phyloP scores from a whole-genome alignment of 805 yeast species.

The Teunomyces stri region DNA sequence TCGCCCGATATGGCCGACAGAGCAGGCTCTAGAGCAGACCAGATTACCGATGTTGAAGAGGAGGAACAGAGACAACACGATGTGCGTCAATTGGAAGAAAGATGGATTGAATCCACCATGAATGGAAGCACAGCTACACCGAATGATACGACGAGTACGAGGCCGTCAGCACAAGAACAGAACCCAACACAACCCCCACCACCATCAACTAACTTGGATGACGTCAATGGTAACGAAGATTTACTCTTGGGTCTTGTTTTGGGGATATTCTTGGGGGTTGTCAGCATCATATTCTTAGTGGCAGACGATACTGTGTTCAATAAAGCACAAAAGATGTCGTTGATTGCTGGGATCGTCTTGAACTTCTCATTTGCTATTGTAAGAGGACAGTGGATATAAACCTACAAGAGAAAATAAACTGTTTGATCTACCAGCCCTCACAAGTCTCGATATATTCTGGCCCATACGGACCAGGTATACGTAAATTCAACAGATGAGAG shows the following conservation, averaged over 20 bases:
- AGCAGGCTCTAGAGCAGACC: slow-evolving; percentile 11
- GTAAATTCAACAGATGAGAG: slow-evolving; percentile 31
- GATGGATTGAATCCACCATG: slow-evolving; percentile 83
- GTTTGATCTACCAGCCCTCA: slow-evolving; percentile 52
- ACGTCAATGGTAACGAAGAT: slow-evolving; percentile 51
- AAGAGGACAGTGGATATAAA: slow-evolving; percentile 43
- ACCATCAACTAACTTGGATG: slow-evolving; percentile 28
- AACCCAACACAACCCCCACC: slow-evolving; percentile 13
- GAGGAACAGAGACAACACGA: slow-evolving; percentile 40
- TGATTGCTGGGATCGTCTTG: slow-evolving; percentile 66
- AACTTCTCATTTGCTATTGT: slow-evolving; percentile 67
- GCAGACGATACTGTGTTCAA: slow-evolving; percentile 61
- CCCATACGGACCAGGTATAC: slow-evolving; percentile 10
- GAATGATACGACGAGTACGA: slow-evolving; percentile 6
- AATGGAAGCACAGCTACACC: slow-evolving; percentile 44
- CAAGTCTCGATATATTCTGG: slow-evolving; percentile 15
- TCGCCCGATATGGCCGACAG: slow-evolving; percentile 36
- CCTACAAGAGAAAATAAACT: slow-evolving; percentile 10
- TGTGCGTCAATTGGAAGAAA: slow-evolving; percentile 69
- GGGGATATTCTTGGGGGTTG: slow-evolving; percentile 75
- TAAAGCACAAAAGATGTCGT: slow-evolving; percentile 62
- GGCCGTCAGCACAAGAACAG: slow-evolving; percentile 4
- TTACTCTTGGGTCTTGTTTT: slow-evolving; percentile 65
- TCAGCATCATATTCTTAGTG: slow-evolving; percentile 57
- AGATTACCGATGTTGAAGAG: slow-evolving; percentile 38